Conservation (phyloP, 1,284 basidiomycete species). For the Polyporus tsugae region DNA sequence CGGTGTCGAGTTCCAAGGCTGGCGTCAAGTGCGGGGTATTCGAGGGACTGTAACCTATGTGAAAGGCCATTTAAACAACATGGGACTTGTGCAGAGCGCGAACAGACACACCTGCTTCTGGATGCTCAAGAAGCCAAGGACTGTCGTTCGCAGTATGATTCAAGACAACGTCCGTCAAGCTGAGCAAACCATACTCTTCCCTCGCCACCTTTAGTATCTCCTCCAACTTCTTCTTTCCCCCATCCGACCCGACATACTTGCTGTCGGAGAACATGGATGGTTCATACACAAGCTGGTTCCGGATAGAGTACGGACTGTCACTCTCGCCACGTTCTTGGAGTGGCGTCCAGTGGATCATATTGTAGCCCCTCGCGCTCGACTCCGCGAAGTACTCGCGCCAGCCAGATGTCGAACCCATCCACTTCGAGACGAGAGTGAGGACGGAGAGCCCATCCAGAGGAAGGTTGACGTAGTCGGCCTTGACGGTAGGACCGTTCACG, state of each 20-base stretch:
- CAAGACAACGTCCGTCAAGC: constrained; percentile 92
- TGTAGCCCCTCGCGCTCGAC: constrained; percentile 89
- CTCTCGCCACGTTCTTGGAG: constrained; percentile 90
- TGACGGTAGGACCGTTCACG: constrained; percentile 58
- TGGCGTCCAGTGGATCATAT: constrained; percentile 95
- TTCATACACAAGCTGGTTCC: constrained; percentile 86
- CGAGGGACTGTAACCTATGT: constrained; percentile 82
- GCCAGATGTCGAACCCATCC: constrained; percentile 87
- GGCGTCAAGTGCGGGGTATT: constrained; percentile 91
- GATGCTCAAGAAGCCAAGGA: constrained; percentile 90
- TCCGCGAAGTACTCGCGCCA: constrained; percentile 87
- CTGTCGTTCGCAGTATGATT: constrained; percentile 96
- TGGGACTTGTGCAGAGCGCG: constrained; percentile 18
- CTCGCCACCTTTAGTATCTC: constrained; percentile 73
- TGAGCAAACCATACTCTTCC: constrained; percentile 88
- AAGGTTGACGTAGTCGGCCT: constrained; percentile 64
- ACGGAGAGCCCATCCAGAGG: constrained; percentile 88
- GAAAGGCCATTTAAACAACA: neutral
- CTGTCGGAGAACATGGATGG: constrained; percentile 67
- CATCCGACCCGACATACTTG: constrained; percentile 54
- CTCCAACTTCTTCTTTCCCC: constrained; percentile 64
- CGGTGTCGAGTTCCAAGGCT: constrained; percentile 88
- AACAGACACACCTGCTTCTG: constrained; percentile 81
- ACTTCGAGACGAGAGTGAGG: constrained; percentile 92
- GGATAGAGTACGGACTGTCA: constrained; percentile 91